A percentile compares a stretch with the other conserved stretches of the same genome.
Conservation (phyloP, 2,329 filamentous ascomycete species). For the Hypoxylon sp. region DNA sequence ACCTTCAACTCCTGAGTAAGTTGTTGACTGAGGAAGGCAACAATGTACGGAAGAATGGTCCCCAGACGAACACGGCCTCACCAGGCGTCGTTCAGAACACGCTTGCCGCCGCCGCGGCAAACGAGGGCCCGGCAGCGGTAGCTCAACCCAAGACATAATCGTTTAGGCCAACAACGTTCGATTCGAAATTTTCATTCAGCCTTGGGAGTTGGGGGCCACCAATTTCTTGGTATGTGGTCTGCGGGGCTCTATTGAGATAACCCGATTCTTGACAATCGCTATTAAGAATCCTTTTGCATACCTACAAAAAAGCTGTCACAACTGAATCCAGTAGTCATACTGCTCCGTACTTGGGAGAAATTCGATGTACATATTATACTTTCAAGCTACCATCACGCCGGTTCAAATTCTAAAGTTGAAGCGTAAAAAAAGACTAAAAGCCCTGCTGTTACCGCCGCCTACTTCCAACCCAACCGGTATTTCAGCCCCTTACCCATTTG, state of each 20-base stretch:
- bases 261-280: constrained; percentile 9
- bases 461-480: neutral
- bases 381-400: neutral
- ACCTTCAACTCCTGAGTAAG: constrained; percentile 67
- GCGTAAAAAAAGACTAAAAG: neutral
- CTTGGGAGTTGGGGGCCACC: neutral
- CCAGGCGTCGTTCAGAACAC: constrained; percentile 50
- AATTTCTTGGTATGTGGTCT: neutral
- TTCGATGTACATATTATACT: neutral
- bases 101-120: constrained; percentile 47
- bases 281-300: neutral
- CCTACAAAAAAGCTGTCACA: neutral
- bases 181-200: constrained; percentile 13
- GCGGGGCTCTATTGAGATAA: constrained; percentile 18
- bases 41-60: constrained; percentile 46
- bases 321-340: neutral
- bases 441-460: neutral
- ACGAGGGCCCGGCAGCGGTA: constrained; percentile 37
- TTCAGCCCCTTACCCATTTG: neutral
- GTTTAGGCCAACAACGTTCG: neutral
- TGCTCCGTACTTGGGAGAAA: neutral
- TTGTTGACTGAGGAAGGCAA: constrained; percentile 65
- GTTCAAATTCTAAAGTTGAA: neutral
- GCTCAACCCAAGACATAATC: constrained; percentile 44
- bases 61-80: constrained; percentile 41